Percentiles rank a stretch among this genome's conserved stretches.
Evolutionary conservation across 2,329 filamentous ascomycete species (phyloP).

Genomic region (Aspergillus sp.): DNA sequence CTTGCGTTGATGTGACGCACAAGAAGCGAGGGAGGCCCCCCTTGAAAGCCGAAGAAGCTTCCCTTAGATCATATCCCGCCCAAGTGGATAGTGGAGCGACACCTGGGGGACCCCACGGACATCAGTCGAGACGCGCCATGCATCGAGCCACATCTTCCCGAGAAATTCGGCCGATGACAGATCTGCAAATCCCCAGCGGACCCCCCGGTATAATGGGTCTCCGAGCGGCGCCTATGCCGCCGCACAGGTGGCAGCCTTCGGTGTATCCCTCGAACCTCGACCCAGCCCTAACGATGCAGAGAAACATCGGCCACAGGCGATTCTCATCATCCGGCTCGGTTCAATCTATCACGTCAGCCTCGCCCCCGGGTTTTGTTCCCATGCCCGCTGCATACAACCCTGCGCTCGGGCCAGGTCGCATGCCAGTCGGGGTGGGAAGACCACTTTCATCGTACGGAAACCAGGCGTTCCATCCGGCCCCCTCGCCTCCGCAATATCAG

Average conservation of each 20-base stretch:
- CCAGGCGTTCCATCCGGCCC: slow-evolving; percentile 27
- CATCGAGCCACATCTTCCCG: slow-evolving; percentile 39
- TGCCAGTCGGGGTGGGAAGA: slow-evolving; percentile 24
- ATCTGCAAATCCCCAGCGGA: slow-evolving; percentile 31
- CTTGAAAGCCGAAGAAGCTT: slow-evolving; percentile 43
- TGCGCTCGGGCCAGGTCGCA: slow-evolving; percentile 19
- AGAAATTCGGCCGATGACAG: slow-evolving; percentile 39
- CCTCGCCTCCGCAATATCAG: slow-evolving; percentile 36
- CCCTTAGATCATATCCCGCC: slow-evolving; percentile 31
- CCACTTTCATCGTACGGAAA: slow-evolving; percentile 28
- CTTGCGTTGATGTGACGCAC: slow-evolving; percentile 48
- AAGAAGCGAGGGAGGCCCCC: slow-evolving; percentile 48
- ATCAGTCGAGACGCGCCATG: slow-evolving; percentile 25
- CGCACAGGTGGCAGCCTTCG: slow-evolving; percentile 33
- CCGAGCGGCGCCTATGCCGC: slow-evolving; percentile 23
- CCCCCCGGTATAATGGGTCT: slow-evolving; percentile 20
- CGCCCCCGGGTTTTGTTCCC: slow-evolving; percentile 27
- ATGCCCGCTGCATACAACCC: slow-evolving; percentile 29
- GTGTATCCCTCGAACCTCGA: slow-evolving; percentile 31
- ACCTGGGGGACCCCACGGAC: slow-evolving; percentile 26
- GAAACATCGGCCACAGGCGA: slow-evolving; percentile 27
- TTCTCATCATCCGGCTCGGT: slow-evolving; percentile 34
- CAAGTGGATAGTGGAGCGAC: slow-evolving; percentile 27
- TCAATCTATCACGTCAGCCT: slow-evolving; percentile 23
- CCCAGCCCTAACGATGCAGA: slow-evolving; percentile 24